A percentile compares a stretch with the other conserved stretches of the same genome.
Conservation (phyloP, 2,329 filamentous ascomycete genomes). For the Stachybotrys chartarum region DNA sequence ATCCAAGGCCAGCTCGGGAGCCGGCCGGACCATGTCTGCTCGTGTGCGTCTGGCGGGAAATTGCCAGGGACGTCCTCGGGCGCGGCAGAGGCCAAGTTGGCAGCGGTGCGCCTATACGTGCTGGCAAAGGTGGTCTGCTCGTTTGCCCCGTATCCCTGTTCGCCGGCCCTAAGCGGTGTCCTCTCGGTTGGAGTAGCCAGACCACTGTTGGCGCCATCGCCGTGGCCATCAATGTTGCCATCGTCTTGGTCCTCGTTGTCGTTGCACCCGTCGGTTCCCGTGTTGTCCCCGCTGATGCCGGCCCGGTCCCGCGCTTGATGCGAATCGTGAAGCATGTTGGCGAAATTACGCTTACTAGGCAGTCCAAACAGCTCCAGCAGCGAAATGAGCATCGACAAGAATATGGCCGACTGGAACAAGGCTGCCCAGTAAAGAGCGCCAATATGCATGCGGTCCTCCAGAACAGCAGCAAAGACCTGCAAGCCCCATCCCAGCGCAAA, state of each 20-base stretch:
- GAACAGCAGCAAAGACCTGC: constrained; percentile 65
- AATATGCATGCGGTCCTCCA: constrained; percentile 67
- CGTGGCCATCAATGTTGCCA: constrained; percentile 5
- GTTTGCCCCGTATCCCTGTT: constrained; percentile 25
- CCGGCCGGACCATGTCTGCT: constrained; percentile 78
- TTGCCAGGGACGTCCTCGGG: constrained; percentile 11
- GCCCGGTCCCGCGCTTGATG: constrained; percentile 31
- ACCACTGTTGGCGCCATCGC: constrained; percentile 9
- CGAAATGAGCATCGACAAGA: constrained; percentile 66
- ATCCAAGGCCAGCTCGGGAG: constrained; percentile 84
- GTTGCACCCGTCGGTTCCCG: constrained; percentile 1
- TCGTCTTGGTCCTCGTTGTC: constrained; percentile 5
- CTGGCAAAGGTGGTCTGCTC: constrained; percentile 46
- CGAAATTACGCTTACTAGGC: constrained; percentile 63
- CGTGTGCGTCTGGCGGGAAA: constrained; percentile 51
- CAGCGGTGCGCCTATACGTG: constrained; percentile 44
- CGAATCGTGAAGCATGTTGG: constrained; percentile 46
- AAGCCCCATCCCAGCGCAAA: constrained; percentile 68
- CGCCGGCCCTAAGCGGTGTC: constrained; percentile 42
- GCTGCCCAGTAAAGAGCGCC: constrained; percentile 74
- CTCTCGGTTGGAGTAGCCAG: constrained; percentile 39
- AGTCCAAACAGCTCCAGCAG: constrained; percentile 76
- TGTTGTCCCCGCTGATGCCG: not conserved
- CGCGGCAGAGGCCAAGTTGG: constrained; percentile 14
- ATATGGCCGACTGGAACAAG: constrained; percentile 70